Evolutionary conservation across 1,139 yeast genomes (phyloP), one percentile per base, ranked within the genome.

Genomic region (Saccharomyces hybrid): DNA sequence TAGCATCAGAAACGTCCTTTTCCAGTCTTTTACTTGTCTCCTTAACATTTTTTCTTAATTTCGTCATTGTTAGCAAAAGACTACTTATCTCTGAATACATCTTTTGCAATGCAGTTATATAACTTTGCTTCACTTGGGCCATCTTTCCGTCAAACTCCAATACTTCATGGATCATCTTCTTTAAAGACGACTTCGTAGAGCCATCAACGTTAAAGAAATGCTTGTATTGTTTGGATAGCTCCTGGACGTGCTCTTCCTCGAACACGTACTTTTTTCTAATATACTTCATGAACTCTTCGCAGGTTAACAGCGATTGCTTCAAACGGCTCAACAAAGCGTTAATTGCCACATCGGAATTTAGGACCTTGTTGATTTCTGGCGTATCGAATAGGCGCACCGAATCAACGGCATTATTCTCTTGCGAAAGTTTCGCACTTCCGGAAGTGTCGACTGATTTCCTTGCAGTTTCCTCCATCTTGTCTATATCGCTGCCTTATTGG

Each of bases 51-150:
- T 91, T 91, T 60, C 99, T 78, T 55, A 84, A 75, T 57, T 87
- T 79, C 6, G 87, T 77, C 58, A 90, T 82, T 1, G 90, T 81
- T 28, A 81, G 77, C 27, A 87, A 77, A 57, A 93, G 76, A 0
- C 96, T 84, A n/a, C 77, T 72, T 58, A 91, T 75, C 69, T 93
- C 97, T 64, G 88, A 96, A 65, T 83, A 82, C 93, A 93, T 91
- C 47, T 82, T 84, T 61, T 82, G 86, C 63, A 93, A 75, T 0
- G 95, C 93, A 50, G 83, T 82, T 21, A 88, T 87, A 70, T 84
- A 90, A 3, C 95, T 82, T 50, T 80, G 76, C 28, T 91, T 89
- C 14, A 89, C 95, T 52, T 79, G 81, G 51, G 79, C 79, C 50
- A 87, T 72, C 59, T 84, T 82, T 61, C 91, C 96, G 69, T 90